Evolutionary conservation across 768 basidiomycete genomes (phyloP).

Genomic region (Porpolomopsis calyptriformis): DNA sequence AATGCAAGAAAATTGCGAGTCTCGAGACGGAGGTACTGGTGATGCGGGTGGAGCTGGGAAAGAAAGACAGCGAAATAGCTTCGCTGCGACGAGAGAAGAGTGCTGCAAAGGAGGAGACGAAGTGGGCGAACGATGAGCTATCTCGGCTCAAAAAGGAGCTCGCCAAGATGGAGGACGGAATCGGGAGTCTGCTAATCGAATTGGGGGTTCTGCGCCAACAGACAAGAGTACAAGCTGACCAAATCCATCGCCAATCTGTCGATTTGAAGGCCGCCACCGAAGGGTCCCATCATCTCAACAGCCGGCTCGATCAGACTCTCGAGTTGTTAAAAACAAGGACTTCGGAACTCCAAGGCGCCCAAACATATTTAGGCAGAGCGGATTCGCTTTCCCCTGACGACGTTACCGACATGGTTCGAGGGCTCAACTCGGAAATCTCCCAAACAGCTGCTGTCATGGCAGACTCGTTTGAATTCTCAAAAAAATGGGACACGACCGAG

Average conservation of each 20-base stretch:
- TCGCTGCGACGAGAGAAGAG: neutral
- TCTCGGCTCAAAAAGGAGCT: neutral
- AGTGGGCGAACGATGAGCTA: neutral
- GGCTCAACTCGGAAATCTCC: constrained; percentile 1
- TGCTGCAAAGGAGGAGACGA: neutral
- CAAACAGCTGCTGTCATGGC: neutral
- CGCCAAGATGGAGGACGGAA: neutral
- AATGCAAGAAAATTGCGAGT: neutral
- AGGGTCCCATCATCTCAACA: neutral
- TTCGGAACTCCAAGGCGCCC: neutral
- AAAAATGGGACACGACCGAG: neutral
- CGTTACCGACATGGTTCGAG: neutral
- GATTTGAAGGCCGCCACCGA: neutral
- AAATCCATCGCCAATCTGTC: neutral
- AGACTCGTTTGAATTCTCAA: neutral
- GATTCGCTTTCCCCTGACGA: neutral
- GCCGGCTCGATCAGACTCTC: neutral
- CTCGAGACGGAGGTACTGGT: neutral
- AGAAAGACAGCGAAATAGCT: neutral
- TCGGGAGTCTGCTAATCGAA: neutral
- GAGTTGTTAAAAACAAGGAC: constrained; percentile 2
- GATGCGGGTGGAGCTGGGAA: neutral
- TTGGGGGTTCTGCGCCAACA: neutral
- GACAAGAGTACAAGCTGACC: neutral
- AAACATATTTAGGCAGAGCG: neutral